These are phyloP conservation scores for Aspergillus carlsbadensis DNA, from an alignment of 495 filamentous ascomycete species.

Conservation along the genomic window DNA sequence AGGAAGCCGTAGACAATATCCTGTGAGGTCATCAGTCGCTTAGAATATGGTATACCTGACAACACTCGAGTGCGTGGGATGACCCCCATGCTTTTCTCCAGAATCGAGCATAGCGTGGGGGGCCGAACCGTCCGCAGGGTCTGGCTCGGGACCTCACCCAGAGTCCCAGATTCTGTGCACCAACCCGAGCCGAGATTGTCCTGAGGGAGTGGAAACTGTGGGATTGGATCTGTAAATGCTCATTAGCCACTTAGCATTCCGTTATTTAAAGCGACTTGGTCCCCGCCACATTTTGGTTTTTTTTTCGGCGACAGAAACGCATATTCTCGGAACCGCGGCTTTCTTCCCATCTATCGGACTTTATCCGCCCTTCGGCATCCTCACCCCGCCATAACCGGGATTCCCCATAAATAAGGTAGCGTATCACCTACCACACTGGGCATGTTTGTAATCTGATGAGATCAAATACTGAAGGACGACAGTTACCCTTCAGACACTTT, in stretches of 20 bases:
- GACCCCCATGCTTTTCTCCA: conserved; percentile 20
- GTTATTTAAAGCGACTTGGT: conserved; percentile 11
- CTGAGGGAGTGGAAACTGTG: conserved; percentile 5
- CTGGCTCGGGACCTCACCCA: conserved; percentile 1
- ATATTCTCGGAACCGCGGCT: conserved; percentile 6
- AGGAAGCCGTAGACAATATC: not conserved
- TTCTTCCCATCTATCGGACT: conserved; percentile 14
- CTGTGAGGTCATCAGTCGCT: not conserved
- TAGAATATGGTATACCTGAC: too few species aligned
- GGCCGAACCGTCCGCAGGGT: conserved; percentile 5
- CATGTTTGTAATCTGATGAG: not conserved
- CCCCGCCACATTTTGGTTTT: not conserved
- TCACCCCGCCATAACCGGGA: not conserved
- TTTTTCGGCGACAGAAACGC: not conserved
- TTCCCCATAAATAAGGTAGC: conserved; percentile 5
- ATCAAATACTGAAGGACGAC: not conserved
- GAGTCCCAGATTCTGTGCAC: not conserved
- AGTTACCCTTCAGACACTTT: not conserved
- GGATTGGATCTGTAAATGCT: conserved; percentile 6
- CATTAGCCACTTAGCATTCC: not conserved
- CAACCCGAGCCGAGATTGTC: conserved; percentile 18
- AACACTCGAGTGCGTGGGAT: not conserved
- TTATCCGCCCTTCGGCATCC: conserved; percentile 14
- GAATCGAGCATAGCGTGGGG: conserved; percentile 21
- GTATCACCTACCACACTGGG: not conserved